A percentile compares a stretch with the other conserved stretches of the same genome.
These are phyloP conservation scores for Sistotremastrum niveocremeum DNA, from an alignment of 768 basidiomycete genomes.

Conservation along the genomic window DNA sequence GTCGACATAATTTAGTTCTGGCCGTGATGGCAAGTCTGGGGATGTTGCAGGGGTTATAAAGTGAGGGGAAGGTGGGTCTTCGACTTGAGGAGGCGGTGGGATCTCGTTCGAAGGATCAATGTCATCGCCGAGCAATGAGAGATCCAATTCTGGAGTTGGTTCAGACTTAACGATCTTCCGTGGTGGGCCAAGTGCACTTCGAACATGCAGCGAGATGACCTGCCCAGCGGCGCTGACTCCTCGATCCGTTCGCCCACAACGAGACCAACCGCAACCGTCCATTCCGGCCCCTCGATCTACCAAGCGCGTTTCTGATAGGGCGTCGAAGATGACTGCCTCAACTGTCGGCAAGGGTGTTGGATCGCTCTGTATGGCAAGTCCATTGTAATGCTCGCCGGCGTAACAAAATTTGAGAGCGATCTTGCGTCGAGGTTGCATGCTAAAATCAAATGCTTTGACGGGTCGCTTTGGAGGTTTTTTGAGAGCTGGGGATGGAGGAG, in stretches of 20 bases:
- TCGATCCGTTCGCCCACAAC: conserved; percentile 88
- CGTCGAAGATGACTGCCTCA: conserved; percentile 73
- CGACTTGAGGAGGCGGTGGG: conserved; percentile 13
- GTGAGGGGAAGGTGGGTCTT: conserved; percentile 14
- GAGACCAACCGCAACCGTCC: conserved; percentile 82
- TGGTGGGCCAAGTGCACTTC: conserved; percentile 40
- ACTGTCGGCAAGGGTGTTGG: conserved; percentile 77
- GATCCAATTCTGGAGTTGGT: conserved; percentile 3
- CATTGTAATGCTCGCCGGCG: conserved; percentile 84
- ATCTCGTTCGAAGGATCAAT: conserved; percentile 24
- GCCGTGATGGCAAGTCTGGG: conserved; percentile 4
- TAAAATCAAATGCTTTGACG: conserved; percentile 45
- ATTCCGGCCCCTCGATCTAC: conserved; percentile 62
- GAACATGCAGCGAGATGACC: conserved; percentile 82
- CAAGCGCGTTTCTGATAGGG: conserved; percentile 62
- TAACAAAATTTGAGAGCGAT: conserved; percentile 92
- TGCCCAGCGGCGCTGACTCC: conserved; percentile 93
- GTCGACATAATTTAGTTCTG: conserved; percentile 63
- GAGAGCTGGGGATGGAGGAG: too few species aligned
- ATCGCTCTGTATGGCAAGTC: conserved; percentile 68
- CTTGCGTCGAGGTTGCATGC: conserved; percentile 62
- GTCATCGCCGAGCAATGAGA: conserved; percentile 10
- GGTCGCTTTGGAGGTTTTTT: conserved; percentile 13
- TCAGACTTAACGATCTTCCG: conserved; percentile 7
- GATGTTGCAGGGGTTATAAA: conserved; percentile 7